Evolutionary conservation across 1,284 basidiomycete species (phyloP).

Genomic region (Gymnopus androsaceus): DNA sequence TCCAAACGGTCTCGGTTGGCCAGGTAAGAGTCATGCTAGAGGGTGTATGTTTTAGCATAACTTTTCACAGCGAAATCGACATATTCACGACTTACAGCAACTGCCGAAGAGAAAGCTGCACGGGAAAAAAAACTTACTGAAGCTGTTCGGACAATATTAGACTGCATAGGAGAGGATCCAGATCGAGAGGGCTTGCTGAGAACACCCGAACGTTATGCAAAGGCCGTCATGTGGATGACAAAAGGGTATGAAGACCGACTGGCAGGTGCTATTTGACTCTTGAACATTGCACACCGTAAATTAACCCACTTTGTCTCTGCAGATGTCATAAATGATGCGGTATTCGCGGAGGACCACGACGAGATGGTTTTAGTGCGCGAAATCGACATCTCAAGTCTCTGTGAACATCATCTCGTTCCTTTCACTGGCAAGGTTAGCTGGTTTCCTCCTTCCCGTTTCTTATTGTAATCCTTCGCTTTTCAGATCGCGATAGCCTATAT

Average conservation of each 20-base stretch:
- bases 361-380: slow-evolving; percentile 99
- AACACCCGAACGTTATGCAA: slow-evolving; percentile 95
- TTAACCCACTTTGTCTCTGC: slow-evolving; percentile 15
- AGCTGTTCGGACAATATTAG: slow-evolving; percentile 91
- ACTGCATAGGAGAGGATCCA: slow-evolving; percentile 98
- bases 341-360: slow-evolving; percentile 99
- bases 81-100: slow-evolving; percentile 79
- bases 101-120: slow-evolving; percentile 68
- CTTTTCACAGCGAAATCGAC: slow-evolving; percentile 80
- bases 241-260: slow-evolving; percentile 96
- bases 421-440: slow-evolving; percentile 89
- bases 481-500: slow-evolving; percentile 88
- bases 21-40: slow-evolving; percentile 55
- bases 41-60: slow-evolving; percentile 12
- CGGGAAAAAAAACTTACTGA: slow-evolving; percentile 79
- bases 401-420: slow-evolving; percentile 98
- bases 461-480: slow-evolving; percentile 20
- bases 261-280: slow-evolving; percentile 55
- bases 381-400: slow-evolving; percentile 96
- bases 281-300: slow-evolving; percentile 15
- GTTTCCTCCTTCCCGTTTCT: slow-evolving; percentile 18
- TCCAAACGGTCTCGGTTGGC: slow-evolving; percentile 91
- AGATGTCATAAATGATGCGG: slow-evolving; percentile 98
- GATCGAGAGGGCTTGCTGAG: slow-evolving; percentile 88
- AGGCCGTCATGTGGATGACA: slow-evolving; percentile 99